Evolutionary conservation across 164 flowering plant genomes (phyloP).

Genomic region (Echeveria elegans): DNA sequence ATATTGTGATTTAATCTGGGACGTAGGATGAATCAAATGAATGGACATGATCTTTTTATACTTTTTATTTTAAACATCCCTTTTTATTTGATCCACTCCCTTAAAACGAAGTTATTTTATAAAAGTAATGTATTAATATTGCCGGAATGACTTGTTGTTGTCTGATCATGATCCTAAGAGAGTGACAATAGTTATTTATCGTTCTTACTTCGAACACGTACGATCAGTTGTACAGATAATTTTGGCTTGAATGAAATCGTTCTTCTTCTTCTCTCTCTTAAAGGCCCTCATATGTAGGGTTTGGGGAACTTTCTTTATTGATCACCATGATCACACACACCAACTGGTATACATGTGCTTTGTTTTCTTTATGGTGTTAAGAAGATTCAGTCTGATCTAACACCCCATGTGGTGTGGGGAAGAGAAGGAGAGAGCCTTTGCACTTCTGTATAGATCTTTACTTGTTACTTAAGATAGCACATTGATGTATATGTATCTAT

Average conservation of each 20-base stretch:
- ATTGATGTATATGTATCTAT: background rate
- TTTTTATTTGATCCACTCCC: no score
- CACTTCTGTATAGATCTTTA: no score
- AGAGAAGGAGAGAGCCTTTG: background rate
- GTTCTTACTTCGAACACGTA: background rate
- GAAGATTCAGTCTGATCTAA: background rate
- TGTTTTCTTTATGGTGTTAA: background rate
- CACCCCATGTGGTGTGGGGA: constrained; percentile 4
- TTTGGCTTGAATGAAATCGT: background rate
- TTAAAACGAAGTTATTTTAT: no score
- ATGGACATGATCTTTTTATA: no score
- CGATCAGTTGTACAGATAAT: background rate
- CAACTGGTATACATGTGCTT: constrained; percentile 3
- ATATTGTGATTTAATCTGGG: no score
- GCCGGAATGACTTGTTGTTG: no score
- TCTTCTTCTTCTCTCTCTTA: background rate
- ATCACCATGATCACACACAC: background rate
- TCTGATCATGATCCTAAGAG: no score
- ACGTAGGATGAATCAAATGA: no score
- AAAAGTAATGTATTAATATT: no score
- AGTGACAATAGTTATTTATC: no score
- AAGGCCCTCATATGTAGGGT: background rate
- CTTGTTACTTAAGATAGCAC: no score
- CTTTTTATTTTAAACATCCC: no score
- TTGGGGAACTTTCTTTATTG: background rate